These are phyloP conservation scores for Microstroma glucosiphilum DNA, from an alignment of 1,284 basidiomycete species.

Conservation along the genomic window DNA sequence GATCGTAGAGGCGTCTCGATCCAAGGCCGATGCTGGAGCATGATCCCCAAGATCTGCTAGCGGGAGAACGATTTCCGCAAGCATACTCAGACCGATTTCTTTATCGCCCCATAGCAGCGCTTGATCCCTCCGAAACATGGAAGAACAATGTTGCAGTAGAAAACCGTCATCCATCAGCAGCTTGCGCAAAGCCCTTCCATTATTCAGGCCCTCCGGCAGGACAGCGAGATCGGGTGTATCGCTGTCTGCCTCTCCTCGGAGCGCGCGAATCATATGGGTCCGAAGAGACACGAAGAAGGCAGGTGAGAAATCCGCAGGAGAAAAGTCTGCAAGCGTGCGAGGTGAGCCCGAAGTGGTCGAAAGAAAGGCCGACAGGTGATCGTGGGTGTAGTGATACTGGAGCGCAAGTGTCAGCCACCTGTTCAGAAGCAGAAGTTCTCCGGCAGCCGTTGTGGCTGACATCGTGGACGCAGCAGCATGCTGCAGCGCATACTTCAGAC, in stretches of 20 bases:
- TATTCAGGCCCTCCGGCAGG: background rate
- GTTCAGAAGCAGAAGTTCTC: background rate
- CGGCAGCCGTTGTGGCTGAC: background rate
- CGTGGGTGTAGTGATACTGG: background rate
- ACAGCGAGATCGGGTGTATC: background rate
- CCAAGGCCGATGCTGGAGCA: background rate
- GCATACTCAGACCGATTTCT: background rate
- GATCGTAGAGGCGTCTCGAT: background rate
- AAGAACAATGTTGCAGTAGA: background rate
- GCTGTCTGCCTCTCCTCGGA: background rate
- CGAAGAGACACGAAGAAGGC: background rate
- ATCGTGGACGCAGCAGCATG: background rate
- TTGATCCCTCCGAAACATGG: background rate
- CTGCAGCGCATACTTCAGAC: background rate
- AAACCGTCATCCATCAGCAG: background rate
- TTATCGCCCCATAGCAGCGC: background rate
- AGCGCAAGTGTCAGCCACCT: background rate
- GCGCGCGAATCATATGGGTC: background rate
- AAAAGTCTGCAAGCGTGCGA: background rate
- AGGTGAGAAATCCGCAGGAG: background rate
- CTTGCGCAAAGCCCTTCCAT: background rate
- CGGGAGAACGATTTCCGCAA: background rate
- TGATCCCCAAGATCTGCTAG: background rate
- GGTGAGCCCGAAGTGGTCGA: background rate
- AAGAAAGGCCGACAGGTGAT: background rate